Evolutionary conservation across 2,329 filamentous ascomycete species (phyloP).

Genomic region (Monilinia fructicola): DNA sequence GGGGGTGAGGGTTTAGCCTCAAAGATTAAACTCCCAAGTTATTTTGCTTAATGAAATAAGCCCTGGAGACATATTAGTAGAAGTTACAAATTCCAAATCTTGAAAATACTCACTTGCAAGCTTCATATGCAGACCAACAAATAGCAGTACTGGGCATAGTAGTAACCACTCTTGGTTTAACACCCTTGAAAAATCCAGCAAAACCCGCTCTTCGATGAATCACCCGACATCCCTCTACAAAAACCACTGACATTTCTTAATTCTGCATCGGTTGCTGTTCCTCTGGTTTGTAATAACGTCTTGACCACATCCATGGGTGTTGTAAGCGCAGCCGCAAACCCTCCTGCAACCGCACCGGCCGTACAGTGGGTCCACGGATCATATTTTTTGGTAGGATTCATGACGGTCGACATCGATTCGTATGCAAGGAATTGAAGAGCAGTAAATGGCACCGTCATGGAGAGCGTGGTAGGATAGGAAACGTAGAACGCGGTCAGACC

Average conservation of each 20-base stretch:
- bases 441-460: constrained; percentile 98
- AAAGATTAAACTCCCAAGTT: constrained; percentile 39
- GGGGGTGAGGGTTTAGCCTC: too few relatives aligned
- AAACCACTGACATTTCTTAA: constrained; percentile 45
- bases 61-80: constrained; percentile 44
- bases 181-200: constrained; percentile 87
- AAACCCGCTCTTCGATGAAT: constrained; percentile 73
- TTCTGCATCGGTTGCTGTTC: constrained; percentile 76
- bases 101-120: constrained; percentile 59
- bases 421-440: constrained; percentile 97
- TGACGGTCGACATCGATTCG: constrained; percentile 89
- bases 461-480: constrained; percentile 95
- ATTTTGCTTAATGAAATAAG: constrained; percentile 60
- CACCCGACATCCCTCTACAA: constrained; percentile 36
- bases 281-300: constrained; percentile 91
- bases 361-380: constrained; percentile 92
- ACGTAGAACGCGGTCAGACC: constrained; percentile 93
- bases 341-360: constrained; percentile 88
- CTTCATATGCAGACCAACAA: constrained; percentile 83
- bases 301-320: constrained; percentile 98
- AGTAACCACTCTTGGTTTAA: constrained; percentile 86
- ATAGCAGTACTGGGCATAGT: constrained; percentile 99
- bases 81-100: background rate
- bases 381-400: constrained; percentile 84
- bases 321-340: constrained; percentile 88